Base-by-base conservation (phyloP, 371 early-diverging fungal genomes). In the Lichtheimia ornata region DNA sequence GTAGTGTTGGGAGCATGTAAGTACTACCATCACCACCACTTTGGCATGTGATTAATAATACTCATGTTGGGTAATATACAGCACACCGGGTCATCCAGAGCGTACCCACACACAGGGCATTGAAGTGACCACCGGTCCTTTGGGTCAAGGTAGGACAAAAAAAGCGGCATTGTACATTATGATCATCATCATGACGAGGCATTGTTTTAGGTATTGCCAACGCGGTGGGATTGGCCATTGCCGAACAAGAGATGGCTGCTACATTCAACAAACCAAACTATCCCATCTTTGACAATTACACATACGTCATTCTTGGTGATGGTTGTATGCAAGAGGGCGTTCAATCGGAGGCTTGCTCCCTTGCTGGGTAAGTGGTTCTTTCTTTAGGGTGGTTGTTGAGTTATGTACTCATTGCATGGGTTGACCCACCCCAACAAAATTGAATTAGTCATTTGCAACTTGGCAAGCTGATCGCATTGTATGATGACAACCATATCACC, bases 311-410 rank as follows among this genome's bases (percentile, higher is more conserved):
- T 52, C 75, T 90, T 45, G 99, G 99, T 68, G 99, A 99, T 77
- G 99, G 99, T 45, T 99, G 99, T 84, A 81, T 97, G 65, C 99
- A 99, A 79, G 99, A 99, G 83, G 99, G 99, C 81, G 94, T 99
- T 22, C 79, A 92, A 43, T 86, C 93, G 43, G 99, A 99, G 79
- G 97, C 99, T n/a, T 84, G 88, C 67, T 95, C 98, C 7, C 85
- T 99, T 61, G 99, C 99, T 52, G 99, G 98, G 87, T 91, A 86
- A 74, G 73, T 64, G 42, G 57, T 25, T 12, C 49, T 43, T n/a
- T n/a, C n/a, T n/a, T n/a, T n/a, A n/a, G n/a, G n/a, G n/a, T n/a
- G n/a, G n/a, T n/a, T 22, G 54, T 69, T 45, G 51, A 22, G 43
- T 64, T 40, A 54, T 17, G 22, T 22, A 22, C 22, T 22, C 22